These are phyloP conservation scores for Phialocephala sp. DNA, from an alignment of 2,329 filamentous ascomycete species.

Conservation along the genomic window DNA sequence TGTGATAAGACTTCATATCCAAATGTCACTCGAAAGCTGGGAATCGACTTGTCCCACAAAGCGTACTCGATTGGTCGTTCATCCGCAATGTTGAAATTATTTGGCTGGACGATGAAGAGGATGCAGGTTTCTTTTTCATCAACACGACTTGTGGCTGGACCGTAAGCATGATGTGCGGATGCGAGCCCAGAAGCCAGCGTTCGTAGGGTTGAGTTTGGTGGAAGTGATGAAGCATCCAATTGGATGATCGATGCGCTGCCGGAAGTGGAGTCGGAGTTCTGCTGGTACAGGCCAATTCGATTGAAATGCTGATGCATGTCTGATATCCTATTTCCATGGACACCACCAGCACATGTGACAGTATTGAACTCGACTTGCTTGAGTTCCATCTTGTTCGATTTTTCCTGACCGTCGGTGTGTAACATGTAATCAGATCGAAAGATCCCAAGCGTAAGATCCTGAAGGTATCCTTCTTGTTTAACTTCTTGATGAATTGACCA, in stretches of 20 bases:
- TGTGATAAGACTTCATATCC: slow-evolving; percentile 41
- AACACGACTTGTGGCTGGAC: slow-evolving; percentile 27
- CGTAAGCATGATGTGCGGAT: slow-evolving; percentile 45
- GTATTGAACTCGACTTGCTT: slow-evolving; percentile 55
- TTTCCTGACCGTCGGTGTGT: slow-evolving; percentile 29
- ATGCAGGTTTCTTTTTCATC: slow-evolving; percentile 42
- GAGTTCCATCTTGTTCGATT: slow-evolving; percentile 31
- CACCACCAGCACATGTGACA: slow-evolving; percentile 49
- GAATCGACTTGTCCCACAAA: slow-evolving; percentile 43
- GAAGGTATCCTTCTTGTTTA: slow-evolving; percentile 40
- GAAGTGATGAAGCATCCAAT: slow-evolving; percentile 33
- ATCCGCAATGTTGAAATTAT: slow-evolving; percentile 52
- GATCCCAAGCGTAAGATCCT: slow-evolving; percentile 46
- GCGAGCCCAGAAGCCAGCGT: slow-evolving; percentile 43
- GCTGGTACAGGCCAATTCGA: slow-evolving; percentile 37
- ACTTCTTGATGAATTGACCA: slow-evolving; percentile 46
- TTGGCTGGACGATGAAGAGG: slow-evolving; percentile 50
- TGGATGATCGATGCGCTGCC: neutral
- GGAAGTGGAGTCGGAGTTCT: neutral
- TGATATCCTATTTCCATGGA: slow-evolving; percentile 47
- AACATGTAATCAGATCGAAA: slow-evolving; percentile 55
- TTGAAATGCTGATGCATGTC: slow-evolving; percentile 49
- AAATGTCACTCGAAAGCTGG: slow-evolving; percentile 47
- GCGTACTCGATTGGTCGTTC: slow-evolving; percentile 53
- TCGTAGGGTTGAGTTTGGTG: slow-evolving; percentile 43